phyloP scores from a whole-genome alignment of 2,329 filamentous ascomycete species.

The Boeremia exigua region DNA sequence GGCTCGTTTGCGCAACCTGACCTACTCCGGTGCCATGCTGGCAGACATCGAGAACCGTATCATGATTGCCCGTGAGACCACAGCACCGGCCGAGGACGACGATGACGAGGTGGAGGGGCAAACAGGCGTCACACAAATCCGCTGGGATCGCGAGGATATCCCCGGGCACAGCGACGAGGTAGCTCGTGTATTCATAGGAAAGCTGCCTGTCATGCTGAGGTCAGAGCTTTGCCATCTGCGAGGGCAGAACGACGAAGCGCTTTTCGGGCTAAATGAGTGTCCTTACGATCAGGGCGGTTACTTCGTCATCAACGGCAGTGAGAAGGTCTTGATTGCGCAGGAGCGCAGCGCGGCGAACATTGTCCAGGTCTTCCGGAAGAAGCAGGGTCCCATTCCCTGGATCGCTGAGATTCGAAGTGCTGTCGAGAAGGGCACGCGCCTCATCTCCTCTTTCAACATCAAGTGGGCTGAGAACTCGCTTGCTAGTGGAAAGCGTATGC shows the following conservation, averaged over 20 bases:
- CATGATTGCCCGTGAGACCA: slow-evolving; percentile 79
- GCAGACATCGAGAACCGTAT: slow-evolving; percentile 87
- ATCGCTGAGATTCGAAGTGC: slow-evolving; percentile 96
- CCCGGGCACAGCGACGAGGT: slow-evolving; percentile 58
- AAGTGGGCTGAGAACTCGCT: slow-evolving; percentile 90
- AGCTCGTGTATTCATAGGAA: slow-evolving; percentile 87
- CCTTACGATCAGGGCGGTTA: slow-evolving; percentile 98
- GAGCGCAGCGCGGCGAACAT: slow-evolving; percentile 98
- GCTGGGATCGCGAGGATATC: slow-evolving; percentile 59
- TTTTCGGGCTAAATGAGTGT: slow-evolving; percentile 94
- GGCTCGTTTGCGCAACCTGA: slow-evolving; percentile 92
- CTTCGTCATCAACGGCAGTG: slow-evolving; percentile 98
- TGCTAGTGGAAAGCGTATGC: slow-evolving; percentile 73
- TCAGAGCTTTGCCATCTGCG: slow-evolving; percentile 93
- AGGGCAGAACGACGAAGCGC: slow-evolving; percentile 79
- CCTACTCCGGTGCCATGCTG: slow-evolving; percentile 91
- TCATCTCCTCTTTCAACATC: slow-evolving; percentile 91
- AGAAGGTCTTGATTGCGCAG: slow-evolving; percentile 97
- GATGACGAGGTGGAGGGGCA: slow-evolving; percentile 60
- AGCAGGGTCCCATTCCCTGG: slow-evolving; percentile 90
- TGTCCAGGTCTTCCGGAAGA: slow-evolving; percentile 98
- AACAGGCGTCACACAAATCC: slow-evolving; percentile 44
- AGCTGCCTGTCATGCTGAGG: slow-evolving; percentile 97
- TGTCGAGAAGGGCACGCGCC: slow-evolving; percentile 90
- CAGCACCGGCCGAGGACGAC: slow-evolving; percentile 69